Evolutionary conservation across 2,329 filamentous ascomycete species (phyloP), one percentile per base, ranked within the genome.

Genomic region (Aschersonia sp.): DNA sequence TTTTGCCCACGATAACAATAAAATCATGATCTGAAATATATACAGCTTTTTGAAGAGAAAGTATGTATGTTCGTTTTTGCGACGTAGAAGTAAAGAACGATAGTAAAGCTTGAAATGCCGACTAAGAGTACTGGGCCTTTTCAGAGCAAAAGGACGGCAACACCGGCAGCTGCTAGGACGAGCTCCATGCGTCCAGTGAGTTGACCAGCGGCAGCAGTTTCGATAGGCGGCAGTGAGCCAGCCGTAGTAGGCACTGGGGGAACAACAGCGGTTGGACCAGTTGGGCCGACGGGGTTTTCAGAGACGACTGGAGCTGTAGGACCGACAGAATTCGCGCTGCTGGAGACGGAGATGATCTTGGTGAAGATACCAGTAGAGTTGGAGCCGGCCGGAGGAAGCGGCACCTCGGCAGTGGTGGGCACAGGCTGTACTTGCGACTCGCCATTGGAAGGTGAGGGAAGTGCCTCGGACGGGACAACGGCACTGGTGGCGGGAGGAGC

Each of bases 151-250:
- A 65, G 47, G 40, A 56, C 62, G 44, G 58, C 57, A 44, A 64
- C 49, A 56, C 59, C 63, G 32, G 56, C 61, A n/a, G 43, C 43
- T 43, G 55, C 60, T 45, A 57, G 59, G 44, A 56, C 55, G 46
- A 59, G 49, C 51, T 58, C 55, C 44, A 61, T 48, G 51, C 57
- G 57, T 48, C 57, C 55, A 40, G 48, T 51, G 41, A 65, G 51
- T 50, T 60, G 63, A 48, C 56, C 60, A 46, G 61, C 63, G 47
- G 58, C 63, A 44, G 56, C 58, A 44, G 57, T 61, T 45, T 60
- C 54, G 30, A 55, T 50, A 43, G 55, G 53, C 44, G 56, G 43
- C 50, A 46, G 29, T 5, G 31, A 6, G 38, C 35, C 32, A 6
- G 48, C 45, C 6, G 10, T 42, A 12, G 40, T 12, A n/a, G n/a